phyloP scores from a whole-genome alignment of 192 early-diverging fungal species.

The Coemansia sp. region DNA sequence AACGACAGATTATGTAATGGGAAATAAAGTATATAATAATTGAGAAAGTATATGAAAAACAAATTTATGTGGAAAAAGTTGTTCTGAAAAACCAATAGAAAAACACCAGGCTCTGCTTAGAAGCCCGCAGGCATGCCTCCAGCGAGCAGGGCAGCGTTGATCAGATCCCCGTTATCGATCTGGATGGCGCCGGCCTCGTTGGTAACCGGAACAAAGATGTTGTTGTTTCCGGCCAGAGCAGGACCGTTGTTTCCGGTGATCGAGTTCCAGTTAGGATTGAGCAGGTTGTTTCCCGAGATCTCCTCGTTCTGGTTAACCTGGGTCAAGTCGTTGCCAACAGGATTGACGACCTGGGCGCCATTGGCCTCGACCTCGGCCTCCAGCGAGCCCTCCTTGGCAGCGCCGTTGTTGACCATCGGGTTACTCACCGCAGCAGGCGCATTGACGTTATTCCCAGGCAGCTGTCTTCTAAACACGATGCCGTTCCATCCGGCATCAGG shows the following conservation, averaged over 20 bases:
- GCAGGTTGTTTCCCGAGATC: conserved; percentile 27
- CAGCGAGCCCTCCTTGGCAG: conserved; percentile 24
- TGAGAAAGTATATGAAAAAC: no score
- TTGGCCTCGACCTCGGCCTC: conserved; percentile 22
- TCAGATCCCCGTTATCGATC: conserved; percentile 42
- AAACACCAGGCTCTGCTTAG: neutral
- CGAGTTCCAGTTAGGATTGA: conserved; percentile 32
- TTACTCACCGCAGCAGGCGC: conserved; percentile 22
- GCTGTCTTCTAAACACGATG: conserved; percentile 15
- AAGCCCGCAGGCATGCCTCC: conserved; percentile 2
- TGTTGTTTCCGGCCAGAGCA: conserved; percentile 26
- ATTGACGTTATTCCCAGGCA: conserved; percentile 14
- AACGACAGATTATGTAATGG: no score
- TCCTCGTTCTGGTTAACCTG: conserved; percentile 39
- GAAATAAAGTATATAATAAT: no score
- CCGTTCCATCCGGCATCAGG: neutral
- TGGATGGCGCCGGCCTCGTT: conserved; percentile 43
- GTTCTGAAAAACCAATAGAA: neutral
- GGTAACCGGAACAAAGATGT: conserved; percentile 27
- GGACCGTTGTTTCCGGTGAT: conserved; percentile 28
- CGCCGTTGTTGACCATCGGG: conserved; percentile 30
- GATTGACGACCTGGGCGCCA: conserved; percentile 29
- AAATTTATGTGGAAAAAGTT: no score
- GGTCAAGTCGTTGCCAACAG: conserved; percentile 32
- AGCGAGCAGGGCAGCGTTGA: conserved; percentile 24